A percentile compares a stretch with the other conserved stretches of the same genome.
phyloP scores from a whole-genome alignment of 2,329 filamentous ascomycete genomes.

The Exophiala spinifera region DNA sequence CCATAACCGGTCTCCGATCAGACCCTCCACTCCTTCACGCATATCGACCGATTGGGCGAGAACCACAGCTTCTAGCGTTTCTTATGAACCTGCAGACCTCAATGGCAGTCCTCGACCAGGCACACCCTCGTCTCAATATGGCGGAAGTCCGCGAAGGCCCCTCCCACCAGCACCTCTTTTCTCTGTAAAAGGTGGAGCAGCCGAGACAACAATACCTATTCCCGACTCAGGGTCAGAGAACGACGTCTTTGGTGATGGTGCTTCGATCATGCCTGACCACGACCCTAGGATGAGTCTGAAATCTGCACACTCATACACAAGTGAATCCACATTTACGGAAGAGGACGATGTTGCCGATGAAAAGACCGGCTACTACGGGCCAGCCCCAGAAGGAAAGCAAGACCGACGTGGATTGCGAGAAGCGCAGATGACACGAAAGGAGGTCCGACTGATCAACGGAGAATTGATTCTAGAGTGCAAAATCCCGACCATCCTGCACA shows the following conservation, averaged over 20 bases:
- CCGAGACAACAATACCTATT: constrained; percentile 68
- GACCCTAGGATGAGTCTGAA: constrained; percentile 56
- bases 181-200: constrained; percentile 43
- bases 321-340: constrained; percentile 58
- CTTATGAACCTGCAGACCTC: constrained; percentile 82
- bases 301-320: constrained; percentile 63
- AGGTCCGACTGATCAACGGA: constrained; percentile 94
- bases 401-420: constrained; percentile 80
- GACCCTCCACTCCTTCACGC: constrained; percentile 56
- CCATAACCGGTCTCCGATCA: constrained; percentile 43
- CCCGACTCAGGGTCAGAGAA: constrained; percentile 56
- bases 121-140: constrained; percentile 84
- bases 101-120: constrained; percentile 88
- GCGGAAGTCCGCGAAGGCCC: constrained; percentile 80
- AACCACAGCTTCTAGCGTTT: constrained; percentile 66
- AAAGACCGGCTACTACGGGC: constrained; percentile 75
- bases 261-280: constrained; percentile 49
- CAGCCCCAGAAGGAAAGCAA: constrained; percentile 82
- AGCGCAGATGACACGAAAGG: constrained; percentile 86
- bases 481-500: constrained; percentile 96
- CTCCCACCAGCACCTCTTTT: constrained; percentile 88
- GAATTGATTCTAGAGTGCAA: constrained; percentile 98
- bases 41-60: constrained; percentile 59
- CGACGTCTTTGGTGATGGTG: constrained; percentile 66
- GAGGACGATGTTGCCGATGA: constrained; percentile 46